These are phyloP conservation scores for Asparagopsis taxiformis DNA, from an alignment of 31 red algal genomes.

Conservation along the genomic window DNA sequence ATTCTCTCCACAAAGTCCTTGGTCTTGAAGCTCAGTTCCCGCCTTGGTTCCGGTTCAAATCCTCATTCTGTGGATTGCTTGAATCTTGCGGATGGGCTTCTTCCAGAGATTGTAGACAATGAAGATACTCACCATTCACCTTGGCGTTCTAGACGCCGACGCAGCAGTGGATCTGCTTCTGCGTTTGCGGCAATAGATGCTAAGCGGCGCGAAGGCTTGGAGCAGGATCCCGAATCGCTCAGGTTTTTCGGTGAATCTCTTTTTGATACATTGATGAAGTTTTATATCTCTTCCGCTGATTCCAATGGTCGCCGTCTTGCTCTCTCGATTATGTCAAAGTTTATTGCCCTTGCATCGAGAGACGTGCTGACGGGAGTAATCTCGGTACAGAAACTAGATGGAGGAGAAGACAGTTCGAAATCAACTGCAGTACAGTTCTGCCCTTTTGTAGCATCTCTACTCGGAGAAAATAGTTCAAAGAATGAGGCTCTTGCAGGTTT, in stretches of 20 bases:
- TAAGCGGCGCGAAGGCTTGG: conserved; percentile 41
- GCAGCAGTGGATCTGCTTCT: conserved; percentile 2
- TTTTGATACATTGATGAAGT: conserved; percentile 56
- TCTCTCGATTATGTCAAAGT: conserved; percentile 47
- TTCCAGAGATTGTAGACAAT: conserved; percentile 44
- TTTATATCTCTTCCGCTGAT: conserved; percentile 51
- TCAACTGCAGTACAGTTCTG: conserved; percentile 27
- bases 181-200: conserved; percentile 38
- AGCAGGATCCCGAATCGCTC: conserved; percentile 18
- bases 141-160: conserved; percentile 28
- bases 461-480: conserved; percentile 40
- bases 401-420: background rate
- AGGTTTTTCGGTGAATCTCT: conserved; percentile 38
- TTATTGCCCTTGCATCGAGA: conserved; percentile 39
- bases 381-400: background rate
- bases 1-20: conserved; percentile 35
- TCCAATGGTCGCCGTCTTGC: conserved; percentile 38
- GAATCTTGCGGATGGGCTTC: conserved; percentile 53
- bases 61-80: conserved; percentile 53
- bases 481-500: conserved; percentile 43
- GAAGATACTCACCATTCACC: conserved; percentile 10
- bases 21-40: conserved; percentile 26
- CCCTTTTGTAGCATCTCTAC: conserved; percentile 50
- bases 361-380: conserved; percentile 26
- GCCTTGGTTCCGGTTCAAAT: conserved; percentile 22